Evolutionary conservation across 352 stramenopile genomes (phyloP), one percentile per base, ranked within the genome.

Genomic region (Pythium phragmiticola): DNA sequence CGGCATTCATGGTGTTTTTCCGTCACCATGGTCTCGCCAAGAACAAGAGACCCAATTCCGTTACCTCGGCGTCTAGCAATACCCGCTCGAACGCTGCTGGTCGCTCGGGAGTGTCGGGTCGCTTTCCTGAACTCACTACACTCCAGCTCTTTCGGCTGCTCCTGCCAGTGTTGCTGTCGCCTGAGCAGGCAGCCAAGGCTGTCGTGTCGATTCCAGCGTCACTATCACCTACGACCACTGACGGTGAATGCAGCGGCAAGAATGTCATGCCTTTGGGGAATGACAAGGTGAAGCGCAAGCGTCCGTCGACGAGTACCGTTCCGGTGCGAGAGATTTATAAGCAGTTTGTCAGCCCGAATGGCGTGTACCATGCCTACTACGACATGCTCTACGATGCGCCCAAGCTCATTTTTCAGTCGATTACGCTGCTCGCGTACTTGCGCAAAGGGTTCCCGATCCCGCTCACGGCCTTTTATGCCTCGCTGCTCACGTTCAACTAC

Each of bases 351-450:
- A 52, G 36, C 14, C 49, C 41, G 11, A 51, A 62, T 21, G 61
- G 61, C 7, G 54, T 58, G 36, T 60, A 58, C 8, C 48, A 58
- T 41, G 39, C 45, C 11, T 76, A 70, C 43, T 67, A 63, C 52
- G 51, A 54, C 12, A 17, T 42, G 2, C 39, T 64, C 2, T 49
- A 16, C 33, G 19, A 41, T 77, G 73, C 75, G 11, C 75, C 73
- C 3, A 85, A 85, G 45, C 63, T 85, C 0, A 70, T 71, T 9
- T 78, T 82, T 36, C 74, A 82, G 63, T 74, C 74, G 2, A 52
- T 74, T 30, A 78, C 60, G 12, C 69, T 86, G 4, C 23, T 61
- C n/a, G 51, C 45, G 33, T 83, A 83, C 36, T 54, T 83, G 17
- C 57, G 42, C 42, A 76, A 78, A 17, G 74, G 77, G 1, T 85